Evolutionary conservation across 2,329 filamentous ascomycete genomes (phyloP).

Genomic region (Cryphonectria radicalis): DNA sequence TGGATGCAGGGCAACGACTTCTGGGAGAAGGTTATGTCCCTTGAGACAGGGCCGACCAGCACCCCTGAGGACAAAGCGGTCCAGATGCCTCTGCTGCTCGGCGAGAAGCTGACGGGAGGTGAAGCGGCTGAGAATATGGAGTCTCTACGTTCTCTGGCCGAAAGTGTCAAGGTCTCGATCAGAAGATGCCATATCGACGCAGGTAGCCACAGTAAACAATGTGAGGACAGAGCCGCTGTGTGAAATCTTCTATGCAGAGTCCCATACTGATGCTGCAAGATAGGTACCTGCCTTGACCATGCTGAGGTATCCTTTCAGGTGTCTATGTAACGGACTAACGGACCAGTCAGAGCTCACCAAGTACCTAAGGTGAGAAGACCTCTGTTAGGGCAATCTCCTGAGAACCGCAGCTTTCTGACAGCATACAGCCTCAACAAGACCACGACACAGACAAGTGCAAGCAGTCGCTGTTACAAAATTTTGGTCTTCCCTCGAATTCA

Average conservation of each 20-base stretch:
- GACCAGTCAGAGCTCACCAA: not conserved
- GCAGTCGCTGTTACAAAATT: too few relatives aligned
- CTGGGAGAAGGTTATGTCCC: not conserved
- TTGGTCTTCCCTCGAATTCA: too few relatives aligned
- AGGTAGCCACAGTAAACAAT: too few relatives aligned
- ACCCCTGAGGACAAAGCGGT: not conserved
- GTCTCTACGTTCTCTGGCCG: not conserved
- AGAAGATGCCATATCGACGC: not conserved
- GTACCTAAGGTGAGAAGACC: too few relatives aligned
- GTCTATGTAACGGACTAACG: not conserved
- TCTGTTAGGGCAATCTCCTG: too few relatives aligned
- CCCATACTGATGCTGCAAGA: too few relatives aligned
- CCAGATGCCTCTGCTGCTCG: not conserved
- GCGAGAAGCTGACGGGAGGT: not conserved
- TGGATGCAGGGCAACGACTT: slow-evolving; percentile 9
- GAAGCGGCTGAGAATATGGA: not conserved
- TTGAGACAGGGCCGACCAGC: not conserved
- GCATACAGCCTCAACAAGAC: too few relatives aligned
- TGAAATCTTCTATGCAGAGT: too few relatives aligned
- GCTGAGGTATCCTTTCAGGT: not conserved
- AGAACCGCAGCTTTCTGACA: too few relatives aligned
- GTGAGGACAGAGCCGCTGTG: not conserved
- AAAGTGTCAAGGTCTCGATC: not conserved
- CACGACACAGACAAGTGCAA: too few relatives aligned
- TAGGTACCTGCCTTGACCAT: too few relatives aligned